Base-by-base conservation (phyloP, 768 basidiomycete species). In the Strobilomyces dryophilus region DNA sequence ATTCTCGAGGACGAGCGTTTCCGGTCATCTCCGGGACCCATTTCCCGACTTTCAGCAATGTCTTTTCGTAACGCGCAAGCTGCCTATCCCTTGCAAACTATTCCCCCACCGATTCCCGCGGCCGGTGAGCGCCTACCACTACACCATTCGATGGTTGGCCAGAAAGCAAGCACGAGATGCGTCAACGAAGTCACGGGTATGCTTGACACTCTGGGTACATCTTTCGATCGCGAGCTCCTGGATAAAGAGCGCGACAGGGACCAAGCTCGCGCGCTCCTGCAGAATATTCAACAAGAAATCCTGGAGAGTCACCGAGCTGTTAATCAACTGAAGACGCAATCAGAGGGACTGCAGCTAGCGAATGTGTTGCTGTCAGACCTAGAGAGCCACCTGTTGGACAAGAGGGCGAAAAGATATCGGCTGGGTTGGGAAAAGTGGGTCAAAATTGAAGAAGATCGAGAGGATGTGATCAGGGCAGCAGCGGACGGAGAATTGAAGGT, bases 1-100 rank as follows among this genome's bases (percentile, higher is more conserved):
- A 98, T 99, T 58, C 79, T 99, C 34, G 97, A 99, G 69, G 97
- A 99, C 66, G 97, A 98, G 69, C 84, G 95, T 45, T 98, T 98
- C 74, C 81, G 95, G 36, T 89, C 91, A 1, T 95, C 93, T 8
- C 95, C 95, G 3, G 80, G 84, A 0, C 85, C 91, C 8, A 79
- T 83, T 12, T 85, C 89, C 9, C 81, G 88, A 45, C 71, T 77
- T 20, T 67, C 77, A 24, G 71, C 79, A 18, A 86, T 89, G 85
- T 84, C 86, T 10, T 89, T 82, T 69, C 81, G 89, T 50, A 87
- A 85, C 54, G 76, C 81, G 0, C 86, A 88, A 52, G 82, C 77
- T 7, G 63, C 74, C 5, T 69, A 70, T 56, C 72, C 76, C 4
- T 63, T 74, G 15, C 54, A 72, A 2, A 64, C 69, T 40, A 73